These are phyloP conservation scores for Ogataea methanolica DNA, from an alignment of 805 yeast genomes.

Conservation along the genomic window DNA sequence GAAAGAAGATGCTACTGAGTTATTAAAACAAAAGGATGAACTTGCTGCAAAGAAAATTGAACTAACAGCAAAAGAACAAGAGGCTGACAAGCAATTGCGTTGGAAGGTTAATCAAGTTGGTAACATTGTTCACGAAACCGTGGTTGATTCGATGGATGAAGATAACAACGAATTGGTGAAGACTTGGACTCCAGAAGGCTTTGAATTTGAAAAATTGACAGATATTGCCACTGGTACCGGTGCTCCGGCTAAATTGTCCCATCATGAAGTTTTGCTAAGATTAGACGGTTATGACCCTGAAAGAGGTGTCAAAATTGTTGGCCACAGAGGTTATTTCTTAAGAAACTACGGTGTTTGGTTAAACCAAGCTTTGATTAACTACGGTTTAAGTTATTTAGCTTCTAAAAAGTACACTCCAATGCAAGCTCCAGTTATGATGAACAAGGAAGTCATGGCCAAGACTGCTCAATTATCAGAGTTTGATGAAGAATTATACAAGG, in stretches of 20 bases:
- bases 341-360: constrained; percentile 94
- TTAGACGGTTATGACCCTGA: constrained; percentile 98
- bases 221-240: constrained; percentile 75
- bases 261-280: constrained; percentile 91
- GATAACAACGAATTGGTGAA: constrained; percentile 84
- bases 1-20: constrained; percentile 88
- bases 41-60: constrained; percentile 65
- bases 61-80: constrained; percentile 64
- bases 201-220: constrained; percentile 45
- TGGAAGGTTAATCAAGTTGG: constrained; percentile 86
- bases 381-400: constrained; percentile 82
- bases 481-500: constrained; percentile 97
- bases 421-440: constrained; percentile 99
- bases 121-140: constrained; percentile 90
- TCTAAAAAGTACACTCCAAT: constrained; percentile 74
- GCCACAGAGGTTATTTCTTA: constrained; percentile 97
- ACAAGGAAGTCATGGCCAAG: constrained; percentile 98
- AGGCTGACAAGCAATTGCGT: constrained; percentile 70
- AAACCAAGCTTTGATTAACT: constrained; percentile 96
- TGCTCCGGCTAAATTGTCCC: constrained; percentile 75
- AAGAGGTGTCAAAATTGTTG: constrained; percentile 95
- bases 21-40: constrained; percentile 76
- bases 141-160: constrained; percentile 83
- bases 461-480: constrained; percentile 98
- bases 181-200: constrained; percentile 79